Evolutionary conservation across 768 basidiomycete genomes (phyloP), one percentile per base, ranked within the genome.

Genomic region (Candolleomyces efflorescens): DNA sequence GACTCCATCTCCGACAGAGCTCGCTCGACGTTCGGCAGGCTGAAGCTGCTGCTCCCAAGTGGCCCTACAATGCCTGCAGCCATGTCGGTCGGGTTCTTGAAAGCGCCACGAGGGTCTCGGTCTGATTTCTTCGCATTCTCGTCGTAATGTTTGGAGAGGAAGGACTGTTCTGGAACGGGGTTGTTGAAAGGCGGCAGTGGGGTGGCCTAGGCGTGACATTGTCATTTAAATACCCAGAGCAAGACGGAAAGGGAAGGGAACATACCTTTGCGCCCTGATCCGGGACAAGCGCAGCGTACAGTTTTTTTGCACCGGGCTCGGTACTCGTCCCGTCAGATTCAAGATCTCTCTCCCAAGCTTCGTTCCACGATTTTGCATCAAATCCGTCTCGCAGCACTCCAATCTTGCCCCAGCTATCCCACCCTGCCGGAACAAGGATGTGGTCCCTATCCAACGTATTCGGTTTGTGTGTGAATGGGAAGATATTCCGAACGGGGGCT

Each of bases 361-460:
- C 88, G 3, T 86, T 89, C 85, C 87, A 90, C 48, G 76, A 67
- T 59, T 84, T 86, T 1, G 90, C 85, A 54, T 97, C 94, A 64
- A 98, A 99, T 0, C 91, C 91, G 41, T 98, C 97, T 56, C 94
- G 75, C 55, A 98, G 73, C 1, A 98, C 89, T 2, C 81, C 77
- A 57, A 98, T 96, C 76, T 98, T 98, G 0, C 95, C 94, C 91
- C 93, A 97, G 63, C 90, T 92, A 67, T 98, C 97, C 97, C 97
- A 99, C 0, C 97, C 97, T 1, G 92, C 83, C 1, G 96, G 97
- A 5, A 98, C 86, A 45, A 97, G 83, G 53, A 98, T 88, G 12
- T 84, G 87, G 66, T 98, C 95, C 32, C 97, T 85, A 68, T 98
- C 97, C 47, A 98, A 77, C 0, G 91, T 89, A 68, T 98, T 98